phyloP scores from a whole-genome alignment of 2,329 filamentous ascomycete genomes.

The Aureobasidium sp. region DNA sequence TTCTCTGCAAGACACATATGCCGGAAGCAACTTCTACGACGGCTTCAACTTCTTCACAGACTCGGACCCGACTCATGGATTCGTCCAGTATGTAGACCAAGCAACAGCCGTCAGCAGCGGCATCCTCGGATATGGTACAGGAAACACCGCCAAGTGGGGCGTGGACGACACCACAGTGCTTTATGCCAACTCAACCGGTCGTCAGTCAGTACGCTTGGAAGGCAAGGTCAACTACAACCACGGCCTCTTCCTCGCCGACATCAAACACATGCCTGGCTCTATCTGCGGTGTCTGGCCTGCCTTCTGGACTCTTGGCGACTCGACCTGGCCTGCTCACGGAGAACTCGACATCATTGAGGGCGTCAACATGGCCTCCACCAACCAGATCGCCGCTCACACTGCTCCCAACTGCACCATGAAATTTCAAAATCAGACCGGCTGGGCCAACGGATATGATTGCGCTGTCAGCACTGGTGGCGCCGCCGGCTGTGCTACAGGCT shows the following conservation, averaged over 20 bases:
- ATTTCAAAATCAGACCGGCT: slow-evolving; percentile 35
- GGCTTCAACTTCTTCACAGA: slow-evolving; percentile 46
- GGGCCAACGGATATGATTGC: slow-evolving; percentile 44
- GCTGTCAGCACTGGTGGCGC: slow-evolving; percentile 38
- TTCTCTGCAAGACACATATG: slow-evolving; percentile 42
- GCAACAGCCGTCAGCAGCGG: slow-evolving; percentile 40
- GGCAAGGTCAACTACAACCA: slow-evolving; percentile 39
- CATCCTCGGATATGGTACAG: slow-evolving; percentile 19
- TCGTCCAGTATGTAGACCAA: slow-evolving; percentile 60
- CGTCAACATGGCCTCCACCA: slow-evolving; percentile 36
- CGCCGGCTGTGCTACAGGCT: slow-evolving; percentile 27
- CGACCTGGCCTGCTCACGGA: slow-evolving; percentile 34
- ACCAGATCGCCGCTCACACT: slow-evolving; percentile 18
- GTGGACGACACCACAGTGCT: slow-evolving; percentile 15
- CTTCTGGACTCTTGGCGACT: slow-evolving; percentile 28
- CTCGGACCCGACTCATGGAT: slow-evolving; percentile 65
- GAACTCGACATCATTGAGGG: slow-evolving; percentile 44
- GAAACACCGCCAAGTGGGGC: slow-evolving; percentile 16
- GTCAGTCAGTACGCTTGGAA: slow-evolving; percentile 40
- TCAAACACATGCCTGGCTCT: slow-evolving; percentile 44
- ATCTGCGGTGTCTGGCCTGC: slow-evolving; percentile 45
- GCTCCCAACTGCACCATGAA: slow-evolving; percentile 33
- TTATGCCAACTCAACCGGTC: slow-evolving; percentile 19
- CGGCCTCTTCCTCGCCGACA: slow-evolving; percentile 43
- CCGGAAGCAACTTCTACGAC: slow-evolving; percentile 41